Percentiles rank a stretch among this genome's conserved stretches.
These are phyloP conservation scores for Zymoseptoria pseudotritici DNA, from an alignment of 2,329 filamentous ascomycete genomes.

Conservation along the genomic window DNA sequence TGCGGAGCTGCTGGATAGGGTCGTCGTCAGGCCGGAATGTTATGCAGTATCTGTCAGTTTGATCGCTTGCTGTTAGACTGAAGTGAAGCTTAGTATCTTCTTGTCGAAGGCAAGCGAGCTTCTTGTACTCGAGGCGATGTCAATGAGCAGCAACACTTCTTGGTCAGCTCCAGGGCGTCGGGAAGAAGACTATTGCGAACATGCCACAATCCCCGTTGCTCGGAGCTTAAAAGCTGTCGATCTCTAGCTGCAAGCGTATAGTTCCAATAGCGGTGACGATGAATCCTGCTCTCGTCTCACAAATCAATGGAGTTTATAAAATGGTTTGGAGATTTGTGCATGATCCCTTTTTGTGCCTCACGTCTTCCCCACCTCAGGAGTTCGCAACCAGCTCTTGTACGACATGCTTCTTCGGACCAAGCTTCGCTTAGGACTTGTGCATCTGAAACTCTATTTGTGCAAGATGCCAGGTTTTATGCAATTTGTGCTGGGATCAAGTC, in stretches of 20 bases:
- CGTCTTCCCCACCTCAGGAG: no score
- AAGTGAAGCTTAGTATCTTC: neutral
- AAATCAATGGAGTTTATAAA: neutral
- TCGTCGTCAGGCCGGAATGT: neutral
- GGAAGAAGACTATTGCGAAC: neutral
- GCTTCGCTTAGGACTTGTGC: neutral
- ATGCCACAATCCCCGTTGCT: neutral
- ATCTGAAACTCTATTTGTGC: neutral
- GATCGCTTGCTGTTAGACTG: neutral
- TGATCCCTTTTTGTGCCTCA: neutral
- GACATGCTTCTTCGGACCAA: neutral
- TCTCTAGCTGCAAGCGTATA: neutral
- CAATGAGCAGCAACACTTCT: neutral
- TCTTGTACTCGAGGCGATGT: neutral
- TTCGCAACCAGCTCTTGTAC: neutral
- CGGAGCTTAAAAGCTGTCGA: neutral
- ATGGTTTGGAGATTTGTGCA: neutral
- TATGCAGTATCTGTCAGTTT: neutral
- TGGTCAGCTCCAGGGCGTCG: neutral
- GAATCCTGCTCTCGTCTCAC: neutral
- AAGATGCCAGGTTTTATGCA: neutral
- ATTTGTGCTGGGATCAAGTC: neutral
- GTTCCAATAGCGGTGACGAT: neutral
- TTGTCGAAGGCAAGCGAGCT: neutral
- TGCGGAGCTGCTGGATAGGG: neutral